Percentiles rank a stretch among this genome's conserved stretches.
phyloP scores from a whole-genome alignment of 1,284 basidiomycete genomes.

The Testicularia cyperi region DNA sequence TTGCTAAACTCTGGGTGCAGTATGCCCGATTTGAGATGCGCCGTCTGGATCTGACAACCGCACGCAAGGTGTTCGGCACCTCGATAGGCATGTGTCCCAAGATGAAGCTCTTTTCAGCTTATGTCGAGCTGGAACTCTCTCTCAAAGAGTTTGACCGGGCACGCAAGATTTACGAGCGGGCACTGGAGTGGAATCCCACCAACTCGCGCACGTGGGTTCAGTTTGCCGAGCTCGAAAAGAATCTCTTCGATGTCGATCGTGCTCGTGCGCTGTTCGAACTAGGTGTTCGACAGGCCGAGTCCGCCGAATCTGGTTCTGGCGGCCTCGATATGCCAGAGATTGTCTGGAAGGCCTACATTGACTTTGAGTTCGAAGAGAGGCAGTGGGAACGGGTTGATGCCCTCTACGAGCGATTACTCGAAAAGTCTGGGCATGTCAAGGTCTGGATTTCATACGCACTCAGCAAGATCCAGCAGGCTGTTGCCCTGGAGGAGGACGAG shows the following conservation, averaged over 20 bases:
- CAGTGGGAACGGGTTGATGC: constrained; percentile 80
- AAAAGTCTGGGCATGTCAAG: constrained; percentile 90
- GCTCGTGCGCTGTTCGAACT: constrained; percentile 95
- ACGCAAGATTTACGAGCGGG: constrained; percentile 88
- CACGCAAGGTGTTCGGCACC: constrained; percentile 84
- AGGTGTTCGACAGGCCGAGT: constrained; percentile 73
- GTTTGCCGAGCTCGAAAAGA: constrained; percentile 90
- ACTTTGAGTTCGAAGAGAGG: constrained; percentile 91
- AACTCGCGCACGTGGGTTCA: constrained; percentile 75
- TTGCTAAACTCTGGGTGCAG: constrained; percentile 76
- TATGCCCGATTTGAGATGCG: constrained; percentile 92
- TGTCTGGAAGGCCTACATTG: constrained; percentile 81
- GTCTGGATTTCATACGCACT: constrained; percentile 59
- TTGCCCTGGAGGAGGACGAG: constrained; percentile 72
- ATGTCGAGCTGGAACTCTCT: constrained; percentile 55
- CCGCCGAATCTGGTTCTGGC: constrained; percentile 43
- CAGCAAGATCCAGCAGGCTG: constrained; percentile 65
- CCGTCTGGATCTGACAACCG: constrained; percentile 76
- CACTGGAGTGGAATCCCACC: constrained; percentile 64
- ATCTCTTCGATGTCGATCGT: constrained; percentile 85
- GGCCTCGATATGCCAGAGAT: constrained; percentile 92
- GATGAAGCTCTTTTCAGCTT: constrained; percentile 64
- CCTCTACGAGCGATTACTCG: constrained; percentile 86
- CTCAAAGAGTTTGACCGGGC: constrained; percentile 85
- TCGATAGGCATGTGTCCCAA: constrained; percentile 96